Evolutionary conservation across 257 asterid species (phyloP), one percentile per base, ranked within the genome.

Genomic region (Schizonepeta tenuifolia): DNA sequence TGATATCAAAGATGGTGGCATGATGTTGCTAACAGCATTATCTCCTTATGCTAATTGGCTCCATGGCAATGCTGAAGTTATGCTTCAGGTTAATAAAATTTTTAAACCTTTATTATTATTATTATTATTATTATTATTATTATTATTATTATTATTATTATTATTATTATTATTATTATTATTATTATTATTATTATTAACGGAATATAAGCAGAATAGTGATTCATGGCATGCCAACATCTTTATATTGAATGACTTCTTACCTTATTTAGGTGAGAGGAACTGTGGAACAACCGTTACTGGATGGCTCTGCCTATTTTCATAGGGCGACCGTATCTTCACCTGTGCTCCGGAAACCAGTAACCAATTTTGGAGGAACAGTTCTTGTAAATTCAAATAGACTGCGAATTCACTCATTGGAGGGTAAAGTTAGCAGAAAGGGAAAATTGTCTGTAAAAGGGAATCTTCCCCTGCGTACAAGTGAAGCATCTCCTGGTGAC

Each of bases 31-130:
- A 78, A 90, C 99, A 28, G 98, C 99, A 41, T 81, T 92, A 76
- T 92, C 99, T 80, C 99, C 99, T 72, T 83, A 95, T 81, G 99
- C 97, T 31, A 92, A 92, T 77, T 95, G 99, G 99, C 95, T 95
- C 70, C 93, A 95, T 20, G 99, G 99, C 67, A 92, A 77, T 87
- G 99, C 99, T 70, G 99, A 95, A 77, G 89, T 95, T 74, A 80
- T 87, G 96, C 97, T 95, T 71, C 98, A 92, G 97, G 98, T 91
- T 73, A 58, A 80, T 82, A 71, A 13, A 65, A 62, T 50, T 75
- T 36, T 63, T 53, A 51, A 46, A 51, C 31, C 38, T 24, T 24
- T n/a, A n/a, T n/a, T n/a, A n/a, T n/a, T n/a, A n/a, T n/a, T n/a
- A n/a, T n/a, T n/a, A n/a, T n/a, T n/a, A n/a, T n/a, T n/a, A n/a